Evolutionary conservation across 257 asterid genomes (phyloP).

Genomic region (Salvia rosmarinus): DNA sequence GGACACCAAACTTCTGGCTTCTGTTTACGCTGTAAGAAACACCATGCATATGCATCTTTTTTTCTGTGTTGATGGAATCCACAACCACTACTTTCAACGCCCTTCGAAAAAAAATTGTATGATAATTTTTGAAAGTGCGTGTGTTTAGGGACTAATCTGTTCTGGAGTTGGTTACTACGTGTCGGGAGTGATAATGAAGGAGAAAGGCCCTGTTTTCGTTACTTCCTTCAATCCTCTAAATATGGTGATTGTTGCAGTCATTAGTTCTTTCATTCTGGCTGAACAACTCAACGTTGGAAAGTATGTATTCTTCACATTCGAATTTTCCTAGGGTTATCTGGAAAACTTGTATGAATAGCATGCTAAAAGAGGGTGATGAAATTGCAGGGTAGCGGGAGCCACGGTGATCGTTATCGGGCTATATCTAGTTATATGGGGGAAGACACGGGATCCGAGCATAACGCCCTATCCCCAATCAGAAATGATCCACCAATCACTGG

Average conservation of each 20-base stretch:
- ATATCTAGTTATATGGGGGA: slow-evolving; percentile 60
- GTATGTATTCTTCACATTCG: slow-evolving; percentile 32
- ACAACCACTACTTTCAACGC: too few relatives aligned
- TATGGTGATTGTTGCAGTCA: slow-evolving; percentile 58
- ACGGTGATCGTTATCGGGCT: slow-evolving; percentile 49
- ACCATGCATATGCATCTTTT: too few relatives aligned
- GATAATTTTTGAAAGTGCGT: too few relatives aligned
- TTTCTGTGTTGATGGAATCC: too few relatives aligned
- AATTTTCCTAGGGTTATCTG: background rate
- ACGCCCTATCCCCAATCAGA: background rate
- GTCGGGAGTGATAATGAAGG: slow-evolving; percentile 51
- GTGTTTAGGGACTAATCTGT: slow-evolving; percentile 49
- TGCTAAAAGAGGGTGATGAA: slow-evolving; percentile 2
- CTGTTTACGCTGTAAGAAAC: slow-evolving; percentile 48
- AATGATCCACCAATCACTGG: background rate
- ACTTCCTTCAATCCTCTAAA: slow-evolving; percentile 57
- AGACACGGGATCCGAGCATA: slow-evolving; percentile 41
- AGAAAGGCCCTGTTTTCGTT: slow-evolving; percentile 61
- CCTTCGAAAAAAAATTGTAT: too few relatives aligned
- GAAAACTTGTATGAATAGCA: background rate
- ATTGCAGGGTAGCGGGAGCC: slow-evolving; percentile 57
- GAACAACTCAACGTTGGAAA: slow-evolving; percentile 59
- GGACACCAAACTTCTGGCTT: slow-evolving; percentile 52
- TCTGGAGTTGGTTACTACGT: slow-evolving; percentile 55
- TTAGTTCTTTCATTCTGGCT: slow-evolving; percentile 55